Evolutionary conservation across 2,329 filamentous ascomycete species (phyloP).

Genomic region (Hypoxylon sp.): DNA sequence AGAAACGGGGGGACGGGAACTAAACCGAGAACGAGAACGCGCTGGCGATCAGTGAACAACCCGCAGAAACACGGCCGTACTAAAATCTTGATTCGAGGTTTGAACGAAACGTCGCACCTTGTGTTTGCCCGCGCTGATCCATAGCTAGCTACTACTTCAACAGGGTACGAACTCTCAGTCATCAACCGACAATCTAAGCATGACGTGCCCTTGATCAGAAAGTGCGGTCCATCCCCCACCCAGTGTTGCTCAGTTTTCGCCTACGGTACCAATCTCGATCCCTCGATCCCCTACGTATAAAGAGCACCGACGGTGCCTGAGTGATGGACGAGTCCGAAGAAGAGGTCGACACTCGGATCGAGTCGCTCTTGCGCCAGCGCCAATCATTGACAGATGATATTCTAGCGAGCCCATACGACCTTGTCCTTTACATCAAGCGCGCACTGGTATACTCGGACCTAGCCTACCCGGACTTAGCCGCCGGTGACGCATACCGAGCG

Average conservation of each 20-base stretch:
- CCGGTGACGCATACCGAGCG: constrained; percentile 90
- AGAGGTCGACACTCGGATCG: constrained; percentile 58
- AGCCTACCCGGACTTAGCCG: constrained; percentile 90
- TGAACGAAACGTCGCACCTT: constrained; percentile 30
- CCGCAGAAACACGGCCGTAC: constrained; percentile 9
- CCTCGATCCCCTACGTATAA: constrained; percentile 22
- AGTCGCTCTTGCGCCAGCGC: constrained; percentile 67
- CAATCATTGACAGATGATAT: constrained; percentile 70
- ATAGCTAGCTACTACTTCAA: constrained; percentile 13
- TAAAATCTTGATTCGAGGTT: constrained; percentile 26
- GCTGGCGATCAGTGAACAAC: constrained; percentile 31
- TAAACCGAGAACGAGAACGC: constrained; percentile 41
- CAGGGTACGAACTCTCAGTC: constrained; percentile 22
- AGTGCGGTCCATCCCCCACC: constrained; percentile 39
- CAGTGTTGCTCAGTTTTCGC: constrained; percentile 24
- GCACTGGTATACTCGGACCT: constrained; percentile 79
- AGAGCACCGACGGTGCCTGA: constrained; percentile 32
- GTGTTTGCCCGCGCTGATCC: constrained; percentile 37
- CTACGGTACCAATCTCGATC: constrained; percentile 34
- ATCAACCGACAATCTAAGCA: constrained; percentile 31
- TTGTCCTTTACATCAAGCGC: constrained; percentile 76
- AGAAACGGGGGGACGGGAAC: constrained; percentile 37
- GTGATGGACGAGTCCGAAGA: constrained; percentile 52
- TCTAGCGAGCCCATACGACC: constrained; percentile 69
- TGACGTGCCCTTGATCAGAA: constrained; percentile 44